Conservation (phyloP, 2,329 filamentous ascomycete genomes). For the Chaetomiaceae sp. region DNA sequence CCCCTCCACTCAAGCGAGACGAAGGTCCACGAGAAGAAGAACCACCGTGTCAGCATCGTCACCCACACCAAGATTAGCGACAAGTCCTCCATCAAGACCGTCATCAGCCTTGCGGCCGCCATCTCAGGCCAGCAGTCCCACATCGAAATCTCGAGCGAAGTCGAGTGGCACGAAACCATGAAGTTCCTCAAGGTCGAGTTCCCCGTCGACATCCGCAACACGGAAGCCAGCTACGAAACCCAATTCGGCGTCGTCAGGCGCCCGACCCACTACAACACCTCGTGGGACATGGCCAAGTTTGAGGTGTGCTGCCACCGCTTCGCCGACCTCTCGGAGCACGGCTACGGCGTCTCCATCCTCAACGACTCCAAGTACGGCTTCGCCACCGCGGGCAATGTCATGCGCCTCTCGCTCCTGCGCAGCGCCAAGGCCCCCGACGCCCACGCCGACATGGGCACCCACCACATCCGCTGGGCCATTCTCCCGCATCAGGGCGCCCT, state of each 20-base stretch:
- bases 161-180: slow-evolving; percentile 97
- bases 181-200: slow-evolving; percentile 99
- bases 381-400: slow-evolving; percentile 79
- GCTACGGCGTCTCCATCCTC: slow-evolving; percentile 77
- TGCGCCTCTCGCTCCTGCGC: slow-evolving; percentile 82
- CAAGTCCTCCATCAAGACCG: slow-evolving; percentile 78
- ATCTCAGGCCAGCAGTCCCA: slow-evolving; percentile 61
- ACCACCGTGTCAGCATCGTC: slow-evolving; percentile 73
- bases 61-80: slow-evolving; percentile 86
- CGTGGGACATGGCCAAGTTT: slow-evolving; percentile 77
- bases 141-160: slow-evolving; percentile 74
- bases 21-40: slow-evolving; percentile 63
- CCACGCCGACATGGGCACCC: slow-evolving; percentile 88
- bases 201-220: slow-evolving; percentile 85
- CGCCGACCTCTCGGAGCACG: slow-evolving; percentile 64
- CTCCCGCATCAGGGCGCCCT: slow-evolving; percentile 75
- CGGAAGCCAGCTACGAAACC: slow-evolving; percentile 90
- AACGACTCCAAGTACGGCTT: slow-evolving; percentile 98
- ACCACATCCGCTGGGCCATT: slow-evolving; percentile 85
- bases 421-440: slow-evolving; percentile 90
- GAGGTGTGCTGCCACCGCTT: slow-evolving; percentile 73
- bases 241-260: slow-evolving; percentile 85
- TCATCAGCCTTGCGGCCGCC: slow-evolving; percentile 71
- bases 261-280: slow-evolving; percentile 97
- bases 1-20: slow-evolving; percentile 67